A percentile compares a stretch with the other conserved stretches of the same genome.
Evolutionary conservation across 768 basidiomycete species (phyloP).

Genomic region (Rhizopogon vinicolor): DNA sequence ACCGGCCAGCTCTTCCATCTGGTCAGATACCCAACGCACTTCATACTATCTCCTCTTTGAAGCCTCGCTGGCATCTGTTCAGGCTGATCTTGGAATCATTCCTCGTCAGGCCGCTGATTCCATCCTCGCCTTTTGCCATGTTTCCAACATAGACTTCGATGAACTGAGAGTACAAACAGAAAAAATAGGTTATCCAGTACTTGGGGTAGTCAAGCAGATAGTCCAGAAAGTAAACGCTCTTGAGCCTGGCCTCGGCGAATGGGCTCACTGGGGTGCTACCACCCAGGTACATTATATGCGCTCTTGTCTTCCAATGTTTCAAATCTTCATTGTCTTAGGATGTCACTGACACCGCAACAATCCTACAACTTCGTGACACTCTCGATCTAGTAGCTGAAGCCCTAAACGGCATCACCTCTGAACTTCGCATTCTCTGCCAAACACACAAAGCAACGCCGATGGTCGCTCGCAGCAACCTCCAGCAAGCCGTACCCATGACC

Average conservation of each 20-base stretch:
- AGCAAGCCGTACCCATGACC: slow-evolving; percentile 45
- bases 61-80: slow-evolving; percentile 29
- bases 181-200: slow-evolving; percentile 40
- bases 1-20: slow-evolving; percentile 30
- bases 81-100: slow-evolving; percentile 35
- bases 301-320: neutral
- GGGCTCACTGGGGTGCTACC: slow-evolving; percentile 45
- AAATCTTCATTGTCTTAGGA: slow-evolving; percentile 27
- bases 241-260: slow-evolving; percentile 36
- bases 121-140: slow-evolving; percentile 31
- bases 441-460: slow-evolving; percentile 36
- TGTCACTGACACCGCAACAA: slow-evolving; percentile 43
- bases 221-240: slow-evolving; percentile 32
- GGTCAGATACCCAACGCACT: slow-evolving; percentile 32
- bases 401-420: slow-evolving; percentile 24
- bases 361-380: slow-evolving; percentile 38
- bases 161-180: slow-evolving; percentile 35
- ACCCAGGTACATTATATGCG: slow-evolving; percentile 33
- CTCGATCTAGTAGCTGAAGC: slow-evolving; percentile 27
- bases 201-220: slow-evolving; percentile 41
- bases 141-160: slow-evolving; percentile 34
- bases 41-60: slow-evolving; percentile 26
- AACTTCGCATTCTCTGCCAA: slow-evolving; percentile 24
- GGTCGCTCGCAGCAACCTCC: slow-evolving; percentile 43
- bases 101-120: slow-evolving; percentile 32